Base-by-base conservation (phyloP, 2,329 filamentous ascomycete species). In the Aureobasidium lini region DNA sequence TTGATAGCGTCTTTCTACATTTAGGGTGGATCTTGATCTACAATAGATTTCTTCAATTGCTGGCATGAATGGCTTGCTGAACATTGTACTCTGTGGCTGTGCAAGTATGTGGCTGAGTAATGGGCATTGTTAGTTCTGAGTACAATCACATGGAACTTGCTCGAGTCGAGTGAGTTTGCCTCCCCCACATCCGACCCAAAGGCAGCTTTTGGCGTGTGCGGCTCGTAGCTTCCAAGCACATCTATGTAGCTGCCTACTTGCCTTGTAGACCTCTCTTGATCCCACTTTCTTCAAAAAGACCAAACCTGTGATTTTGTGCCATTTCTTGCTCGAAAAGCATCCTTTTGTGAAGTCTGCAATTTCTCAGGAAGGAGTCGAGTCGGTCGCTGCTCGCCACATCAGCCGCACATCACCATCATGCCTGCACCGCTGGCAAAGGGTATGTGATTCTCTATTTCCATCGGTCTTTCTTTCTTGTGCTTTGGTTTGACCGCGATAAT, bases 401-500 rank as follows among this genome's bases (percentile, higher is more conserved):
- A 36, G 23, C 52, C 10, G 18, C 40, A 23, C 29, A n/a, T 32
- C 52, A 6, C 31, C 37, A 53, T 16, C 46, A 59, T 59, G 57
- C 57, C 57, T 15, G 57, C 57, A 23, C 57, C 57, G 18, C 31
- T 59, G 1, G 57, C 48, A 15, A 59, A 59, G 32, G 57, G 57
- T 59, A 53, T 31, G 57, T 59, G 31, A 50, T 43, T n/a, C 36
- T 29, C 15, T 44, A 2, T 43, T 44, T 44, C 10, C 11, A 37
- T 9, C 32, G 23, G 6, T 59, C 18, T 50, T 34, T 32, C 23
- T 39, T n/a, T 28, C 3, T 32, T 31, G 4, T 18, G 13, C 10
- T 32, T 5, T 39, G 11, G 15, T 7, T 37, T 23, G 23, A 23
- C 23, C 23, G 23, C 23, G 23, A 23, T 23, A 23, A 23, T 23